Evolutionary conservation across 495 filamentous ascomycete genomes (phyloP), one percentile per base, ranked within the genome.

Genomic region (Achaetomiella virescens): DNA sequence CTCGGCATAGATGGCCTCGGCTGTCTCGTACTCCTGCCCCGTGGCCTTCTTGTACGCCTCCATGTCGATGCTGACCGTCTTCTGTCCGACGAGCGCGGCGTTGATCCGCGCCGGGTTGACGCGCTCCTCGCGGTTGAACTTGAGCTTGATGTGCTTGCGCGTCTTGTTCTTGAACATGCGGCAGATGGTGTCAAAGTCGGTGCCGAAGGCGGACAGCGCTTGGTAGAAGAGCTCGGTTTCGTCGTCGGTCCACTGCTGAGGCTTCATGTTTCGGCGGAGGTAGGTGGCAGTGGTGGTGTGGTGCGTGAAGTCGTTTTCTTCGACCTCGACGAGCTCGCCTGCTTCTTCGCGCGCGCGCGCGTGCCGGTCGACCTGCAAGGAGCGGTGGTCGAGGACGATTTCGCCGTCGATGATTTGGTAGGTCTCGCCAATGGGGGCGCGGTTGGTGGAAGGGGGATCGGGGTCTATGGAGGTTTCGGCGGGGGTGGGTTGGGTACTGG

Each of bases 121-220:
- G n/a, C 82, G 77, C 71, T 97, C 95, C 70, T 98, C 93, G 50
- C 86, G 87, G 60, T 87, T 88, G 74, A 95, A 98, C 69, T 97
- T 98, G 44, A 87, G 70, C 73, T 97, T 96, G 66, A 97, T 84
- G 61, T 90, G 83, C 17, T 84, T 82, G 47, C 93, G 78, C 22
- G 77, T 87, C 20, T 87, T 80, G 27, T 82, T 82, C 0, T 84
- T 83, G 64, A 98, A 96, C 76, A 96, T 77, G 56, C 81, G 84
- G 61, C 82, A 81, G 62, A 98, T 95, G 61, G 90, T 87, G 69
- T 84, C 81, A 66, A 97, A 97, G 66, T 97, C 91, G 0, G 91
- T 96, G 25, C 93, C 95, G 66, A 95, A 96, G 80, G 88, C 90
- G 25, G 80, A 74, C 2, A 98, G 75, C 0, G 86, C 86, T 18